Conservation (phyloP, 1,139 yeast species). For the Suhomyces bribrorum region DNA sequence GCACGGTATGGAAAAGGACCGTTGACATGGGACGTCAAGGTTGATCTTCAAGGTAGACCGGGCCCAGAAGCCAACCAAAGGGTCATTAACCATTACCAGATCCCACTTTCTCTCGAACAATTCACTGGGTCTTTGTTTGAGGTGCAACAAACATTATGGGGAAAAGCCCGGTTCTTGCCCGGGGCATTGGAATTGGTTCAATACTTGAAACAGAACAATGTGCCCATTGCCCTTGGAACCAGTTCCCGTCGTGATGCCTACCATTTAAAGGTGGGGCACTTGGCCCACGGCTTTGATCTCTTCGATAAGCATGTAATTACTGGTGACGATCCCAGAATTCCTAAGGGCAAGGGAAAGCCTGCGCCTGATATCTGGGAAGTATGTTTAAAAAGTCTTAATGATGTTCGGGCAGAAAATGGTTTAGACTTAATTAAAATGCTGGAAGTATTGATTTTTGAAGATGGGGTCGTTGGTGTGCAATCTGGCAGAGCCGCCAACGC, state of each 20-base stretch:
- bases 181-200: slow-evolving; percentile 76
- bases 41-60: slow-evolving; percentile 86
- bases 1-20: slow-evolving; percentile 71
- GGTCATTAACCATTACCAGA: slow-evolving; percentile 64
- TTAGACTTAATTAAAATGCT: slow-evolving; percentile 57
- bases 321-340: slow-evolving; percentile 85
- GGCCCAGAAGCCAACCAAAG: slow-evolving; percentile 65
- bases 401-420: slow-evolving; percentile 34
- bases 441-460: slow-evolving; percentile 90
- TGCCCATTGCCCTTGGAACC: slow-evolving; percentile 93
- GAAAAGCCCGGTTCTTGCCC: slow-evolving; percentile 64
- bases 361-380: slow-evolving; percentile 88
- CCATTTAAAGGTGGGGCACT: slow-evolving; percentile 66
- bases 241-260: slow-evolving; percentile 68
- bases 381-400: slow-evolving; percentile 71
- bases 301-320: slow-evolving; percentile 74
- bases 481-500: slow-evolving; percentile 87
- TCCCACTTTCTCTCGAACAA: slow-evolving; percentile 70
- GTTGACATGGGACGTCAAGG: slow-evolving; percentile 86
- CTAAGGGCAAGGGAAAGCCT: slow-evolving; percentile 88
- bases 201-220: slow-evolving; percentile 43
- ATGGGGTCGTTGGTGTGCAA: slow-evolving; percentile 84
- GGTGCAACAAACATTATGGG: slow-evolving; percentile 66
- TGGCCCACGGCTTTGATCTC: slow-evolving; percentile 57
- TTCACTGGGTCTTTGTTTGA: slow-evolving; percentile 50